Evolutionary conservation across 768 basidiomycete genomes (phyloP).

Genomic region (Amanita inopinata): DNA sequence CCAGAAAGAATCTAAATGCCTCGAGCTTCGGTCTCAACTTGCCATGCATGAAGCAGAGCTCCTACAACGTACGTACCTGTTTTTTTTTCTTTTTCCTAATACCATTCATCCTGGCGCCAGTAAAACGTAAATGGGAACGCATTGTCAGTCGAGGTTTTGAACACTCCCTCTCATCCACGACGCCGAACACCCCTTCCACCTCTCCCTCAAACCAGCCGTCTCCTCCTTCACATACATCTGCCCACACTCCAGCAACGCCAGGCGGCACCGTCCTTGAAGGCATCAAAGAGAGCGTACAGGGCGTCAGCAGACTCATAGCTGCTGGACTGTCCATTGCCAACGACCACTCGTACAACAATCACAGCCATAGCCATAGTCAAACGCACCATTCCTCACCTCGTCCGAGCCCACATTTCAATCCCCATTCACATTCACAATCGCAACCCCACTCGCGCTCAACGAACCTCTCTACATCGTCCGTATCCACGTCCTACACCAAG

Average conservation of each 20-base stretch:
- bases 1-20: constrained; percentile 77
- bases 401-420: constrained; percentile 3
- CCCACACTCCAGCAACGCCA: constrained; percentile 13
- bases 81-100: neutral
- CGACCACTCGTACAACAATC: constrained; percentile 2
- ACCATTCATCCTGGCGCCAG: constrained; percentile 20
- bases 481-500: constrained; percentile 16
- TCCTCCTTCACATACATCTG: constrained; percentile 6
- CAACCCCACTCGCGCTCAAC: constrained; percentile 12
- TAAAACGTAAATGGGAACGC: constrained; percentile 80
- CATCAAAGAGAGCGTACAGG: constrained; percentile 57
- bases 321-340: constrained; percentile 24
- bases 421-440: constrained; percentile 1
- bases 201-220: constrained; percentile 9
- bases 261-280: constrained; percentile 41
- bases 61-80: constrained; percentile 36
- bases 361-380: neutral
- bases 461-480: constrained; percentile 22
- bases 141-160: constrained; percentile 62
- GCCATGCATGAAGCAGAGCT: constrained; percentile 66
- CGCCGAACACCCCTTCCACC: constrained; percentile 10
- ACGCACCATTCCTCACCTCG: neutral
- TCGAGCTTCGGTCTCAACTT: constrained; percentile 72
- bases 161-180: constrained; percentile 1
- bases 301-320: constrained; percentile 44